Conservation (phyloP, 2,329 filamentous ascomycete genomes). For the Fusarium tuaranense region DNA sequence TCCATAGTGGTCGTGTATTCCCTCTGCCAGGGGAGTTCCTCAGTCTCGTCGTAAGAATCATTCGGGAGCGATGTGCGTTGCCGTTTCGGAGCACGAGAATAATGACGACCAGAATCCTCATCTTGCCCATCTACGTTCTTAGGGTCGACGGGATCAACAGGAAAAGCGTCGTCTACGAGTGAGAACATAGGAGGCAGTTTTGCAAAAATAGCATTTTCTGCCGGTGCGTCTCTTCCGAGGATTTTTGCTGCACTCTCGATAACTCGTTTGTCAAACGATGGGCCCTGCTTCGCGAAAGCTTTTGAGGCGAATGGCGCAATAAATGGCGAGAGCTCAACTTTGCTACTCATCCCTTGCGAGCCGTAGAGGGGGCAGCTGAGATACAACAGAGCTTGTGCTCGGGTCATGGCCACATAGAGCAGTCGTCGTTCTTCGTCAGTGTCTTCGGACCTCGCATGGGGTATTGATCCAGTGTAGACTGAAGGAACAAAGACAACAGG, state of each 20-base stretch:
- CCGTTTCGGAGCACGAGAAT: conserved; percentile 44
- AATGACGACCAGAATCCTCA: conserved; percentile 29
- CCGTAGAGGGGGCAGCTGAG: conserved; percentile 82
- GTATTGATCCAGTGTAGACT: conserved; percentile 90
- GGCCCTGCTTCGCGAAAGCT: conserved; percentile 70
- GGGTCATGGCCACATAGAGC: conserved; percentile 96
- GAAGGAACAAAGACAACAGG: conserved; percentile 93
- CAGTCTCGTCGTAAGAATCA: conserved; percentile 21
- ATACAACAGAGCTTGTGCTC: conserved; percentile 87
- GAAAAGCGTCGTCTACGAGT: conserved; percentile 76
- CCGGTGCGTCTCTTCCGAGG: conserved; percentile 71
- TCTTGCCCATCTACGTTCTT: conserved; percentile 43
- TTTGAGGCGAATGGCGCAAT: conserved; percentile 62
- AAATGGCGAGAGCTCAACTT: conserved; percentile 79
- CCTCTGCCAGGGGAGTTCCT: conserved; percentile 54
- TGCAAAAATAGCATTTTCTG: conserved; percentile 65
- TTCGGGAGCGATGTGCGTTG: conserved; percentile 42
- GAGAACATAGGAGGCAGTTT: conserved; percentile 65
- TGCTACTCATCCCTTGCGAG: conserved; percentile 66
- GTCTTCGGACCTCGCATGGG: conserved; percentile 88
- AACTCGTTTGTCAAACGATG: conserved; percentile 72
- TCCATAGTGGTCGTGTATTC: conserved; percentile 73
- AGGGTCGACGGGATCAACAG: conserved; percentile 67
- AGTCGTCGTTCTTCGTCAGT: conserved; percentile 87
- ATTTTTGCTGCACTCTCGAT: conserved; percentile 79